These are phyloP conservation scores for Fusarium heterosporum DNA, from an alignment of 2,329 filamentous ascomycete genomes.

Conservation along the genomic window DNA sequence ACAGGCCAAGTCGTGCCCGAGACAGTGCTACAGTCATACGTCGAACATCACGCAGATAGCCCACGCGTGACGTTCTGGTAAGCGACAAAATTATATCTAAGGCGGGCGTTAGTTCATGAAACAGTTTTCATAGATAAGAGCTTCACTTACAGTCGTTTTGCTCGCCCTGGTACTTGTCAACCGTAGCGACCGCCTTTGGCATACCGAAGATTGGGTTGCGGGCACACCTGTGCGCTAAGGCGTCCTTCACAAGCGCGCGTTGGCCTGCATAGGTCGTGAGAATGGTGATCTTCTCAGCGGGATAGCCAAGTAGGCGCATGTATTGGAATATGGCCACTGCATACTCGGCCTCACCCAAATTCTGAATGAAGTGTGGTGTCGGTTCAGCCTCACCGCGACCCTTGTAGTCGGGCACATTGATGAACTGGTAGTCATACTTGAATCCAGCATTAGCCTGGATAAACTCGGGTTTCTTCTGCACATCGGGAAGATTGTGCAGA, in stretches of 20 bases:
- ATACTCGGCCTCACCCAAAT: constrained; percentile 96
- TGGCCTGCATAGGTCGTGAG: constrained; percentile 95
- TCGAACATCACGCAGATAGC: constrained; percentile 92
- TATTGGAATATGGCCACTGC: constrained; percentile 96
- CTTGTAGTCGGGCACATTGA: constrained; percentile 94
- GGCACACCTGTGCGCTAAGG: constrained; percentile 84
- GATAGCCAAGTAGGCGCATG: constrained; percentile 95
- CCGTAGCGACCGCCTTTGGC: constrained; percentile 90
- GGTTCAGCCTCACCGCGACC: constrained; percentile 89
- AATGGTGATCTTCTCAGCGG: constrained; percentile 84
- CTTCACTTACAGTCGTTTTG: constrained; percentile 91
- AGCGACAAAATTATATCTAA: constrained; percentile 92
- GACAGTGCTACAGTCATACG: constrained; percentile 95
- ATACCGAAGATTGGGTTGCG: constrained; percentile 87
- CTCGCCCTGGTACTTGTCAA: constrained; percentile 99
- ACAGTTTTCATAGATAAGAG: not conserved
- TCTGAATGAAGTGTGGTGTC: constrained; percentile 94
- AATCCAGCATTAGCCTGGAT: constrained; percentile 89
- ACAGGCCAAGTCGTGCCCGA: constrained; percentile 89
- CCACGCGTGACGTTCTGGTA: constrained; percentile 86
- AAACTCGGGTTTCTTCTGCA: constrained; percentile 78
- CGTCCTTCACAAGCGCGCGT: constrained; percentile 86
- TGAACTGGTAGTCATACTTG: constrained; percentile 94
- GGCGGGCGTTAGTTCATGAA: constrained; percentile 35
- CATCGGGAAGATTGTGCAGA: constrained; percentile 81